Evolutionary conservation across 305 asterid genomes (phyloP).

Genomic region (Nicotiana rustica): DNA sequence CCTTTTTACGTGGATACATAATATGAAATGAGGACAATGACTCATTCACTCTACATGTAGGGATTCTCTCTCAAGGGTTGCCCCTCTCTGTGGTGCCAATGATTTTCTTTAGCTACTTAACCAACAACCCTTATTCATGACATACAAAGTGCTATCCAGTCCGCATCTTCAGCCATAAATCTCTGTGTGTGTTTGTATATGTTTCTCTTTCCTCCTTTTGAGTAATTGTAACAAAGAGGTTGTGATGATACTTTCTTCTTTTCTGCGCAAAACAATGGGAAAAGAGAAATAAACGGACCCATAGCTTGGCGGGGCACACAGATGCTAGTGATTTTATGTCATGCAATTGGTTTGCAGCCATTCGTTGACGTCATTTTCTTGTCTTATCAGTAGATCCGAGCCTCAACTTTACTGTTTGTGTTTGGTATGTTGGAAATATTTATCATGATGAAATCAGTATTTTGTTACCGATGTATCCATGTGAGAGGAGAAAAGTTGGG

Average conservation of each 20-base stretch:
- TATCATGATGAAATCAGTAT: slow-evolving; percentile 3
- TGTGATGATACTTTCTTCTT: neutral
- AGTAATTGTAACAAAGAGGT: neutral
- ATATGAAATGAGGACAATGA: no score
- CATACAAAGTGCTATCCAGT: neutral
- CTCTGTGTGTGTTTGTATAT: no score
- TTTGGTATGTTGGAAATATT: slow-evolving; percentile 5
- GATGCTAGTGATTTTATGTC: neutral
- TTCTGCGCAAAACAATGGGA: neutral
- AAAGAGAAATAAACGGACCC: neutral
- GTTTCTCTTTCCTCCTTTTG: no score
- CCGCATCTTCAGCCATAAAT: no score
- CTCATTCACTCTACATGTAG: no score
- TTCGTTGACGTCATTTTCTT: slow-evolving; percentile 13
- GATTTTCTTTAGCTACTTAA: neutral
- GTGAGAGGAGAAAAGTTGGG: neutral
- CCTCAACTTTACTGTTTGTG: slow-evolving; percentile 30
- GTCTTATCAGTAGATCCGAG: slow-evolving; percentile 34
- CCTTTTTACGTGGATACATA: no score
- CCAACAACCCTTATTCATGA: slow-evolving; percentile 32
- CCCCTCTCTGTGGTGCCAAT: neutral
- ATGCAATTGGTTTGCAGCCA: slow-evolving; percentile 31
- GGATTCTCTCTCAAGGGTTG: neutral
- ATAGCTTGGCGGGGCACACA: slow-evolving; percentile 30
- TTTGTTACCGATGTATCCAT: neutral